Evolutionary conservation across 768 basidiomycete genomes (phyloP).

Genomic region (Mycena latifolia): DNA sequence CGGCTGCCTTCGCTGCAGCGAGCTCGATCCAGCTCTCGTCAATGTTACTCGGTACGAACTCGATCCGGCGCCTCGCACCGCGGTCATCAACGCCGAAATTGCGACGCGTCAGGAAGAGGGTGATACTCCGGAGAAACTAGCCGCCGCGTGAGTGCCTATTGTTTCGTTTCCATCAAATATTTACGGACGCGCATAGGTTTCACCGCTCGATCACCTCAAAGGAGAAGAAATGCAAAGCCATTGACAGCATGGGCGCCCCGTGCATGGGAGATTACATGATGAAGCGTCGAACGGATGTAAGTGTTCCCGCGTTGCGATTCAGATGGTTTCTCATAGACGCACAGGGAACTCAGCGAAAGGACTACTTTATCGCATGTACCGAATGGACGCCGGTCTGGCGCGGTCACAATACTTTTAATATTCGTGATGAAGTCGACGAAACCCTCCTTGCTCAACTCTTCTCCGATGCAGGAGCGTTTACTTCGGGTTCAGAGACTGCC

Average conservation of each 20-base stretch:
- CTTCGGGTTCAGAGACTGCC: conserved; percentile 1
- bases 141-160: background rate
- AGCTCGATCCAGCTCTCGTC: background rate
- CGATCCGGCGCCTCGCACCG: background rate
- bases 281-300: background rate
- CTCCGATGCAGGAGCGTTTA: background rate
- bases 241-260: background rate
- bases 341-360: background rate
- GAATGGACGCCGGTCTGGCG: conserved; percentile 1
- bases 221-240: background rate
- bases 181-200: no score
- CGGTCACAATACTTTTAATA: background rate
- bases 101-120: background rate
- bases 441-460: background rate
- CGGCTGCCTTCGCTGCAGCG: background rate
- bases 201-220: background rate
- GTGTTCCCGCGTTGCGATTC: no score
- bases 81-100: background rate
- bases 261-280: background rate
- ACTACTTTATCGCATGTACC: background rate
- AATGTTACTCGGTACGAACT: background rate
- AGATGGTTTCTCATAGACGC: background rate
- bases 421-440: background rate
- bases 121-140: background rate
- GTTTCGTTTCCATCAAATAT: no score